phyloP scores from a whole-genome alignment of 2,329 filamentous ascomycete species.

The Pseudopyricularia cyperi region DNA sequence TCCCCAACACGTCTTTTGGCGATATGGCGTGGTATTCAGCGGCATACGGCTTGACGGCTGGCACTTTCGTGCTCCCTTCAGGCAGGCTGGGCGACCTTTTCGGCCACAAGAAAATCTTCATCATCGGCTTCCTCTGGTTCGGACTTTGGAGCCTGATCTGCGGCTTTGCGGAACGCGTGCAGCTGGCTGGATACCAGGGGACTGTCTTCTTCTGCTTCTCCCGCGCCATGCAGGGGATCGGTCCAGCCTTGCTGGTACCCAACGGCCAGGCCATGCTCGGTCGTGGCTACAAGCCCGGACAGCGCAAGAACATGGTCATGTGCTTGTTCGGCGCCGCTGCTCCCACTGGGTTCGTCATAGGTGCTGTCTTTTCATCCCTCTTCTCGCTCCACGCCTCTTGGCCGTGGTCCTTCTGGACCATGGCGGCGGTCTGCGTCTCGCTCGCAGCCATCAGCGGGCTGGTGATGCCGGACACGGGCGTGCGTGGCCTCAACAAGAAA shows the following conservation, averaged over 20 bases:
- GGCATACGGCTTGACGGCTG: slow-evolving; percentile 40
- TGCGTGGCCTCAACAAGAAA: neutral
- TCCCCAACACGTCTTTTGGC: slow-evolving; percentile 26
- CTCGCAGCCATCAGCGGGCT: slow-evolving; percentile 10
- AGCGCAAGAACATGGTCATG: slow-evolving; percentile 48
- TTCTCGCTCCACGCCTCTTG: slow-evolving; percentile 27
- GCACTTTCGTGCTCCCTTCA: slow-evolving; percentile 43
- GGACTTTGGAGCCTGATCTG: slow-evolving; percentile 36
- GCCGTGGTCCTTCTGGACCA: slow-evolving; percentile 32
- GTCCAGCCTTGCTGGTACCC: slow-evolving; percentile 48
- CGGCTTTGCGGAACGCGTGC: slow-evolving; percentile 22
- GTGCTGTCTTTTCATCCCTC: slow-evolving; percentile 25
- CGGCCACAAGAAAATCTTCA: slow-evolving; percentile 41
- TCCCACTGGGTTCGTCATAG: slow-evolving; percentile 30
- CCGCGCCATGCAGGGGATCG: slow-evolving; percentile 26
- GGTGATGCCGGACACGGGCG: slow-evolving; percentile 10
- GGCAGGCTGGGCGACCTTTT: slow-evolving; percentile 44
- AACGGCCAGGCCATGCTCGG: slow-evolving; percentile 52
- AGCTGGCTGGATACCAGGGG: slow-evolving; percentile 8
- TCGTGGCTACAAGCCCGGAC: slow-evolving; percentile 39
- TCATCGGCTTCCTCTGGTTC: slow-evolving; percentile 42
- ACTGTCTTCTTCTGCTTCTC: slow-evolving; percentile 12
- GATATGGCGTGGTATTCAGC: slow-evolving; percentile 43
- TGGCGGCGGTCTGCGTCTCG: slow-evolving; percentile 11
- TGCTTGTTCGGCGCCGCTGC: slow-evolving; percentile 32